Percentiles rank a stretch among this genome's conserved stretches.
Conservation (phyloP, 192 early-diverging fungal genomes). For the Gorgonomyces haynaldii region DNA sequence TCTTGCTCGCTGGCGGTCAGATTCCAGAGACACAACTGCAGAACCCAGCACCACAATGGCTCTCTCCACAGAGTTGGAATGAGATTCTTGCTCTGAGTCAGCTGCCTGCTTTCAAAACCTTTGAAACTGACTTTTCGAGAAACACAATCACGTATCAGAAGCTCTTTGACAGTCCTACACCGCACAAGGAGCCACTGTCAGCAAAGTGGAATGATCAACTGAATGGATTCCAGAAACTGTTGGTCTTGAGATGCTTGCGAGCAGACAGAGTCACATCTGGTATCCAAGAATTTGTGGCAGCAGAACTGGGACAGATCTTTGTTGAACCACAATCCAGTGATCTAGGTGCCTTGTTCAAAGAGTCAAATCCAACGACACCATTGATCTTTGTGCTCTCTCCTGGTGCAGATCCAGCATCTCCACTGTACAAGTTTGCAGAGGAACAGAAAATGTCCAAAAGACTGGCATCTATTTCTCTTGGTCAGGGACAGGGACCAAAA, state of each 20-base stretch:
- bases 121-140: constrained; percentile 37
- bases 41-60: constrained; percentile 45
- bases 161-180: constrained; percentile 39
- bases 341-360: constrained; percentile 39
- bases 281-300: constrained; percentile 44
- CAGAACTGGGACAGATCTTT: constrained; percentile 39
- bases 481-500: constrained; percentile 47
- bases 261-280: constrained; percentile 40
- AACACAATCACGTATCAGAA: constrained; percentile 23
- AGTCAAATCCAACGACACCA: constrained; percentile 39
- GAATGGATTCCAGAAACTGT: constrained; percentile 32
- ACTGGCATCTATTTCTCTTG: constrained; percentile 40
- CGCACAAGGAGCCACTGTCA: constrained; percentile 40
- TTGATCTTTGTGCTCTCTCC: constrained; percentile 49
- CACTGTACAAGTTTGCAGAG: constrained; percentile 50
- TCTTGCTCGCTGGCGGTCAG: constrained; percentile 39
- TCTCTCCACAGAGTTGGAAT: constrained; percentile 33
- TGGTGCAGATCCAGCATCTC: constrained; percentile 43
- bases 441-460: constrained; percentile 49
- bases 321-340: constrained; percentile 47
- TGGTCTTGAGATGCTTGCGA: constrained; percentile 39
- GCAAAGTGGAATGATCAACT: constrained; percentile 31
- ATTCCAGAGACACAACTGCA: constrained; percentile 14
- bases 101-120: constrained; percentile 28
- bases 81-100: constrained; percentile 34